A percentile compares a stretch with the other conserved stretches of the same genome.
Evolutionary conservation across 2,329 filamentous ascomycete species (phyloP).

Genomic region (Didymellaceae sp.): DNA sequence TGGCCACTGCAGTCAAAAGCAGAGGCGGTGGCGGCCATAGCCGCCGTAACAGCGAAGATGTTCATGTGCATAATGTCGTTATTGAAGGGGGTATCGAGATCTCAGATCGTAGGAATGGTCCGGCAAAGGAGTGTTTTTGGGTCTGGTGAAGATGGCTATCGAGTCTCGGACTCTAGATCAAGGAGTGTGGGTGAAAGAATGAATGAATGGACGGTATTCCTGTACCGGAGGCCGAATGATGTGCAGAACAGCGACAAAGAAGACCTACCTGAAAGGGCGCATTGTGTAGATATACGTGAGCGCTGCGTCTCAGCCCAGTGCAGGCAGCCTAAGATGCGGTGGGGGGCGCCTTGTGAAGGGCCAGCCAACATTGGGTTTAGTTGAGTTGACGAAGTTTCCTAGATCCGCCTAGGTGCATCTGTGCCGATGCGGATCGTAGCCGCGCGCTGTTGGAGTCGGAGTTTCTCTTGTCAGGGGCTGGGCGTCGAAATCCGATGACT

Average conservation of each 20-base stretch:
- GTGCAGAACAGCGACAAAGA: slow-evolving; percentile 25
- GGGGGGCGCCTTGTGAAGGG: slow-evolving; percentile 17
- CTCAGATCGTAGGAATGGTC: slow-evolving; percentile 12
- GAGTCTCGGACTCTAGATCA: slow-evolving; percentile 46
- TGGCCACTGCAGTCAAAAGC: slow-evolving; percentile 47
- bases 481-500: slow-evolving; percentile 16
- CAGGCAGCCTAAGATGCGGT: slow-evolving; percentile 24
- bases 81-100: slow-evolving; percentile 14
- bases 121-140: slow-evolving; percentile 32
- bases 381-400: slow-evolving; percentile 19
- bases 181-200: slow-evolving; percentile 32
- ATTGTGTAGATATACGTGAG: slow-evolving; percentile 30
- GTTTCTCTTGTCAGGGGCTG: slow-evolving; percentile 29
- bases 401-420: slow-evolving; percentile 22
- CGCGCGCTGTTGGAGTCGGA: slow-evolving; percentile 29
- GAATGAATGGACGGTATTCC: slow-evolving; percentile 45
- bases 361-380: slow-evolving; percentile 23
- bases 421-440: slow-evolving; percentile 25
- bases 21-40: slow-evolving; percentile 38
- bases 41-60: slow-evolving; percentile 37
- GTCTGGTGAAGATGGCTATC: slow-evolving; percentile 31
- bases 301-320: slow-evolving; percentile 21
- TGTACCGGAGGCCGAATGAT: slow-evolving; percentile 37
- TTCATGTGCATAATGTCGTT: slow-evolving; percentile 39
- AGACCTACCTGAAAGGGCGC: slow-evolving; percentile 13